phyloP scores from a whole-genome alignment of 345 rosid genomes.

The Bruguiera parviflora region DNA sequence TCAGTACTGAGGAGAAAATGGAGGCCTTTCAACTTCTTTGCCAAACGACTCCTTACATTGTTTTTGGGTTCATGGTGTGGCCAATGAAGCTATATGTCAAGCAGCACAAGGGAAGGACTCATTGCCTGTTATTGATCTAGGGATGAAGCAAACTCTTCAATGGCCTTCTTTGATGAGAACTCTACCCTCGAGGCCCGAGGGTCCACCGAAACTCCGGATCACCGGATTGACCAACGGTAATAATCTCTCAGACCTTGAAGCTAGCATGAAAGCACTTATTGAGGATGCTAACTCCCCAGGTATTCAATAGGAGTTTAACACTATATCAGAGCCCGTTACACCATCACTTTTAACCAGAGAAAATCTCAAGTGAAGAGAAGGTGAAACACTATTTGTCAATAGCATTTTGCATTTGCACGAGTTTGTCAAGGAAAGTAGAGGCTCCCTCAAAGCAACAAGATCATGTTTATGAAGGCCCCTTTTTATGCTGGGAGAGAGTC shows the following conservation, averaged over 20 bases:
- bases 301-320: constrained; percentile 29
- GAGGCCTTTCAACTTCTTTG: constrained; percentile 58
- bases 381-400: constrained; percentile 49
- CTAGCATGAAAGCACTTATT: constrained; percentile 31
- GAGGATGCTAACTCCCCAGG: constrained; percentile 40
- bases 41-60: constrained; percentile 53
- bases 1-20: constrained; percentile 40
- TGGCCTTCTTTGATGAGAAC: constrained; percentile 53
- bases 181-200: constrained; percentile 49
- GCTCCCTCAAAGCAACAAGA: constrained; percentile 42
- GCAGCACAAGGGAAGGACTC: constrained; percentile 45
- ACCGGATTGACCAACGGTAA: constrained; percentile 34
- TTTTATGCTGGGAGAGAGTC: no score
- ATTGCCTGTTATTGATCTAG: constrained; percentile 52
- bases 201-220: constrained; percentile 48
- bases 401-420: constrained; percentile 52
- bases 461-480: no score
- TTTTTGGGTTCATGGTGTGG: constrained; percentile 58
- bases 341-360: constrained; percentile 38
- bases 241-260: constrained; percentile 23
- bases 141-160: constrained; percentile 52
- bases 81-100: constrained; percentile 55
- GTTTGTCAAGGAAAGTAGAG: constrained; percentile 56
- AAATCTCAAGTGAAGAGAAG: constrained; percentile 43
- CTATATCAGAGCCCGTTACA: constrained; percentile 31